These are phyloP conservation scores for Leccinellum rugosiceps DNA, from an alignment of 768 basidiomycete species.

Conservation along the genomic window DNA sequence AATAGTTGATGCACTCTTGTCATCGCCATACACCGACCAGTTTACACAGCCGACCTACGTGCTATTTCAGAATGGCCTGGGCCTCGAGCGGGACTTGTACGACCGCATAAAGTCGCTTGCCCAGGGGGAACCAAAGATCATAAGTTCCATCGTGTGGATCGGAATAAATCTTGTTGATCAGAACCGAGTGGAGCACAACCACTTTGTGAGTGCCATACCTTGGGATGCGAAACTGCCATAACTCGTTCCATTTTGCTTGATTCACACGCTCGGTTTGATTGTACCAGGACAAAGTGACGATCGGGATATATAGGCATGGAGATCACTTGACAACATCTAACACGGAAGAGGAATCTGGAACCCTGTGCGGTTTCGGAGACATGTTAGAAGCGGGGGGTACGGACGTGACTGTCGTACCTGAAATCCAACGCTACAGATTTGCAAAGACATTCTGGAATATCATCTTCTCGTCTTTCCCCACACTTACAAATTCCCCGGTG, in stretches of 20 bases:
- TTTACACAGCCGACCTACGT: constrained; percentile 57
- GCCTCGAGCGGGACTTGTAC: constrained; percentile 60
- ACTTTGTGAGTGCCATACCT: constrained; percentile 43
- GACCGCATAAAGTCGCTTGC: constrained; percentile 43
- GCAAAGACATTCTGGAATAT: constrained; percentile 66
- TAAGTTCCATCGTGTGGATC: constrained; percentile 56
- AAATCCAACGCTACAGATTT: constrained; percentile 63
- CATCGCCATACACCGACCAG: constrained; percentile 41
- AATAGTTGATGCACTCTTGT: constrained; percentile 55
- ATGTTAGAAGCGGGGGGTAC: constrained; percentile 49
- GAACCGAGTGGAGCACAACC: constrained; percentile 49
- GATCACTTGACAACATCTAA: constrained; percentile 41
- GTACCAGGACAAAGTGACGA: constrained; percentile 37
- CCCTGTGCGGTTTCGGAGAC: constrained; percentile 44
- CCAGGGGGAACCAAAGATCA: constrained; percentile 46
- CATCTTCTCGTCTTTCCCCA: constrained; percentile 49
- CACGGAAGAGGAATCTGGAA: constrained; percentile 36
- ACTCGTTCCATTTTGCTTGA: background rate
- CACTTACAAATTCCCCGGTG: constrained; percentile 47
- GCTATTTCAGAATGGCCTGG: constrained; percentile 69
- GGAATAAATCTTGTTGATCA: constrained; percentile 45
- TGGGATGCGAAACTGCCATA: background rate
- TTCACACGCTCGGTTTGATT: background rate
- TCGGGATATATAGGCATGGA: constrained; percentile 55
- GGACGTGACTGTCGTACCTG: constrained; percentile 44